Base-by-base conservation (phyloP, 805 yeast species). In the Naumovozyma castellii region DNA sequence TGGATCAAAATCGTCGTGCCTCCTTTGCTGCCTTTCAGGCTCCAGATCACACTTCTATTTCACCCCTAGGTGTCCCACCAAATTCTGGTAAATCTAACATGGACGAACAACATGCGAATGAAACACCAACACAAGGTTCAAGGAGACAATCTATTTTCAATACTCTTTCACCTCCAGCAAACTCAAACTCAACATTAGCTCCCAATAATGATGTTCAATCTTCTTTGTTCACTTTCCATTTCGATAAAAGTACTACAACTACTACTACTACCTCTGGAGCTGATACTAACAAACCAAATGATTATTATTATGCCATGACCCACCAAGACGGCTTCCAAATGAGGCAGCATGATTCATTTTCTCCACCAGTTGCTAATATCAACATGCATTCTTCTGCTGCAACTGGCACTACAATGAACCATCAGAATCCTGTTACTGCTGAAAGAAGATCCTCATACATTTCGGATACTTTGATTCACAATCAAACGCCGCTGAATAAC, bases 391-490 rank as follows among this genome's bases (percentile, higher is more conserved):
- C n/a, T n/a, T n/a, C n/a, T n/a, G n/a, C n/a, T n/a, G n/a, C n/a
- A n/a, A n/a, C n/a, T n/a, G n/a, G n/a, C n/a, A n/a, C n/a, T n/a
- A n/a, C n/a, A n/a, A n/a, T n/a, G n/a, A 22, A 22, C 10, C 6
- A 22, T 22, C 27, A 22, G 10, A 22, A 22, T 22, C 14, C 20
- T 10, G 22, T 31, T 12, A 27, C 36, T 18, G 71, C 74, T 18
- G 74, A 82, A 9, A 69, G 92, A 59, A 71, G 92, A 59, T 86
- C 88, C 12, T 73, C 81, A 39, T 81, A 77, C 54, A 78, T 85
- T 10, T 84, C 87, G 2, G 90, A 80, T 52, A 63, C 72, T 2
- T 66, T 75, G 43, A 72, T 78, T 18, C 61, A 61, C 38, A 43
- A 53, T 10, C 27, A 22, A 22, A 10, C 10, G 10, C 27, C 27